phyloP scores from a whole-genome alignment of 2,329 filamentous ascomycete genomes.

The Sphaerulina populicola region DNA sequence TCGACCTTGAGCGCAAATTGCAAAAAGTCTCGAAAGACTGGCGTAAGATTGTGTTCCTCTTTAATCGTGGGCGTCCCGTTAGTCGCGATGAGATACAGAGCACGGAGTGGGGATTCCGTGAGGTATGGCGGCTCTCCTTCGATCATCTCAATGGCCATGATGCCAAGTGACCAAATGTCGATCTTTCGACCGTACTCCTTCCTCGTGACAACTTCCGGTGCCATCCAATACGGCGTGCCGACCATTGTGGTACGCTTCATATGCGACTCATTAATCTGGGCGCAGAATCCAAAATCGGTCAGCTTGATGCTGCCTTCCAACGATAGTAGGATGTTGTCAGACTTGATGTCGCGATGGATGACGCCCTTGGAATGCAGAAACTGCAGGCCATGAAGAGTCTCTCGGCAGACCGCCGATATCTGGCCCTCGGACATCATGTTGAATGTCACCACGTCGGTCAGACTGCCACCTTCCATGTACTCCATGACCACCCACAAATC shows the following conservation, averaged over 20 bases:
- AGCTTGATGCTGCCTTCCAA: conserved; percentile 95
- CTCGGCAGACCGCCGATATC: conserved; percentile 89
- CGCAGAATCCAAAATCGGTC: conserved; percentile 97
- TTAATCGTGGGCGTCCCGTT: conserved; percentile 94
- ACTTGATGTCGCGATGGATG: conserved; percentile 98
- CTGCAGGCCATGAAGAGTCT: conserved; percentile 84
- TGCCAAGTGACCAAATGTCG: conserved; percentile 96
- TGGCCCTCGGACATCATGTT: conserved; percentile 99
- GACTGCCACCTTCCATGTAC: conserved; percentile 96
- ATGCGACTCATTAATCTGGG: conserved; percentile 93
- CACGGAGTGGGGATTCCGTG: conserved; percentile 85
- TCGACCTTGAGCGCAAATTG: conserved; percentile 92
- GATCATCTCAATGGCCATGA: conserved; percentile 99
- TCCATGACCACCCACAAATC: conserved; percentile 99
- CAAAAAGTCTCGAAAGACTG: conserved; percentile 83
- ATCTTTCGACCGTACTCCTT: conserved; percentile 98
- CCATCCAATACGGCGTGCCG: conserved; percentile 99
- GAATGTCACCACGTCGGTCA: conserved; percentile 97
- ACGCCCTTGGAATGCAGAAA: conserved; percentile 96
- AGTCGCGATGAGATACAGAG: conserved; percentile 91
- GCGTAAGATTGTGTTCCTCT: conserved; percentile 73
- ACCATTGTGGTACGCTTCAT: conserved; percentile 99
- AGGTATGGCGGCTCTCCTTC: conserved; percentile 96
- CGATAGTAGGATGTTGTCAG: conserved; percentile 91
- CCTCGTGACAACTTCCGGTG: conserved; percentile 89